Conservation (phyloP, 164 flowering plant genomes). For the Vitis amurensis region DNA sequence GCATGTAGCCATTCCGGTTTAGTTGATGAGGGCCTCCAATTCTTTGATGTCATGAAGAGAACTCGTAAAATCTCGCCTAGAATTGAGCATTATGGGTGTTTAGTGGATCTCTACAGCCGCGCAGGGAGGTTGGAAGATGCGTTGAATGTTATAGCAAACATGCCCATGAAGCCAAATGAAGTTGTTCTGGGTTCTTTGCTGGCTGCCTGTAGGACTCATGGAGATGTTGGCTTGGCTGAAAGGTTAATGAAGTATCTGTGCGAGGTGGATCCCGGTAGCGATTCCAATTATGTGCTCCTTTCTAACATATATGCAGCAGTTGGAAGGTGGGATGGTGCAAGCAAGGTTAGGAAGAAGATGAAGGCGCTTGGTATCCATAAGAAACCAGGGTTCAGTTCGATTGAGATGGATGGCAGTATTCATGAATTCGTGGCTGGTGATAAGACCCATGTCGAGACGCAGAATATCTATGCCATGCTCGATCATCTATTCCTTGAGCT, state of each 20-base stretch:
- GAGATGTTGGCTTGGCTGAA: constrained; percentile 52
- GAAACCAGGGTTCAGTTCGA: constrained; percentile 54
- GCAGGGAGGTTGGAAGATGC: constrained; percentile 64
- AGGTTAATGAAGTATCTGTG: constrained; percentile 35
- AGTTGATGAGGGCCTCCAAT: constrained; percentile 47
- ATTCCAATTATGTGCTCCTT: constrained; percentile 56
- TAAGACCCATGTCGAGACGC: constrained; percentile 39
- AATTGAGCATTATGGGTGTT: constrained; percentile 65
- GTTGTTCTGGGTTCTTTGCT: constrained; percentile 56
- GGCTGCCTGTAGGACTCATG: constrained; percentile 58
- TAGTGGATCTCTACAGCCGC: constrained; percentile 58
- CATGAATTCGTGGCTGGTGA: constrained; percentile 61
- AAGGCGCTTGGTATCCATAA: constrained; percentile 52
- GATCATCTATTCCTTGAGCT: constrained; percentile 40
- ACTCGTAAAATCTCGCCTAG: constrained; percentile 41
- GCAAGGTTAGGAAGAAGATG: constrained; percentile 52
- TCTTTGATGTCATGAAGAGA: constrained; percentile 44
- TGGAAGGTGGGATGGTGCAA: constrained; percentile 62
- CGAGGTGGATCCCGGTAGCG: constrained; percentile 39
- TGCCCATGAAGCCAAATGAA: constrained; percentile 73
- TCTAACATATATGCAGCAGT: constrained; percentile 59
- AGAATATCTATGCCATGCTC: constrained; percentile 34
- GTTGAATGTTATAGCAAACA: constrained; percentile 34
- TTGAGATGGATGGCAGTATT: constrained; percentile 43
- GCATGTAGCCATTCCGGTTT: constrained; percentile 75